These are phyloP conservation scores for Apiospora pterosperma DNA, from an alignment of 2,329 filamentous ascomycete genomes.

Conservation along the genomic window DNA sequence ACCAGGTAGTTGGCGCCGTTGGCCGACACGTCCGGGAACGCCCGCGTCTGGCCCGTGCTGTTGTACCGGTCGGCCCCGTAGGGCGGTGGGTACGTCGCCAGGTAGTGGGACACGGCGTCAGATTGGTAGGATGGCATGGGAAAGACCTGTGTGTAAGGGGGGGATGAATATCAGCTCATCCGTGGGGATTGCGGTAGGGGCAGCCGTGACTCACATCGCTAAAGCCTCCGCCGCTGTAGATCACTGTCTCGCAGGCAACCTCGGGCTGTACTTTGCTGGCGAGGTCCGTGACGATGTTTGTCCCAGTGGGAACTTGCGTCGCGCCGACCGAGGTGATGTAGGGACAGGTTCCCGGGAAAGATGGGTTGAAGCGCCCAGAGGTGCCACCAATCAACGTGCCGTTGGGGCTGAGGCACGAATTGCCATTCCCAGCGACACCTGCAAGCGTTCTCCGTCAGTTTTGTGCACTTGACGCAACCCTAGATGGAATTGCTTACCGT, in stretches of 20 bases:
- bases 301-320: conserved; percentile 12
- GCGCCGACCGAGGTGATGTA: neutral
- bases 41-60: conserved; percentile 15
- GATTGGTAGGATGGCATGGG: conserved; percentile 43
- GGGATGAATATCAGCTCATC: neutral
- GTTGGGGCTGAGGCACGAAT: conserved; percentile 35
- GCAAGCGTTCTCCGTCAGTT: neutral
- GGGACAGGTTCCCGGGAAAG: conserved; percentile 17
- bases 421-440: conserved; percentile 25
- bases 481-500: conserved; percentile 25
- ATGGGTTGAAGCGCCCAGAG: conserved; percentile 27
- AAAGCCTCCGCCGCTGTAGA: conserved; percentile 29
- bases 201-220: neutral
- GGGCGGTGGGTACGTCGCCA: conserved; percentile 25
- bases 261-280: neutral
- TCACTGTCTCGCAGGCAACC: neutral
- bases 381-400: conserved; percentile 42
- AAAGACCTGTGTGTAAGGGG: conserved; percentile 39
- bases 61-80: conserved; percentile 19
- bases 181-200: too few species aligned
- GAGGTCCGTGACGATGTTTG: neutral
- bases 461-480: neutral
- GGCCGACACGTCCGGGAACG: conserved; percentile 32
- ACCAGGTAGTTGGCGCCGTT: conserved; percentile 47
- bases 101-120: conserved; percentile 33